A percentile compares a stretch with the other conserved stretches of the same genome.
These are phyloP conservation scores for Penicillium sp. DNA, from an alignment of 2,329 filamentous ascomycete genomes.

Conservation along the genomic window DNA sequence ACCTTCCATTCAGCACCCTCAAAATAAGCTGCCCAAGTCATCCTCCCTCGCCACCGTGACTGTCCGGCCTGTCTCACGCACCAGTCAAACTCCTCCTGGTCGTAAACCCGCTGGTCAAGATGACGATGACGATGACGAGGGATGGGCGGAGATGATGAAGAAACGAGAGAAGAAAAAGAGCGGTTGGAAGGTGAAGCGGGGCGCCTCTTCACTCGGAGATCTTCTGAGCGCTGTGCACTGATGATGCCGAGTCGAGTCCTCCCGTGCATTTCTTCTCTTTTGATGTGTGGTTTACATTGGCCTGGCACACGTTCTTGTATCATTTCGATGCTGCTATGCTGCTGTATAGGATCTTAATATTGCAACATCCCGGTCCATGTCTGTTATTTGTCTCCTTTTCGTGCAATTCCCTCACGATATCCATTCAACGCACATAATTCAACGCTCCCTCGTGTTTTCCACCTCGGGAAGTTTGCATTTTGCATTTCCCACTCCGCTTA, in stretches of 20 bases:
- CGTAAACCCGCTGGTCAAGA: constrained; percentile 22
- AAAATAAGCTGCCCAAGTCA: constrained; percentile 22
- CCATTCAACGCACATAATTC: constrained; percentile 16
- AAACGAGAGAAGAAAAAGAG: constrained; percentile 46
- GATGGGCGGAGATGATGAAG: constrained; percentile 48
- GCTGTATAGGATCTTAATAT: neutral
- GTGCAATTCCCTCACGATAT: constrained; percentile 7
- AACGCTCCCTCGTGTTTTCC: neutral
- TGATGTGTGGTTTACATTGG: too few species aligned
- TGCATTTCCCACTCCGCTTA: too few species aligned
- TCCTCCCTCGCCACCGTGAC: constrained; percentile 24
- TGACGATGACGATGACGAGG: constrained; percentile 47
- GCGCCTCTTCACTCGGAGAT: constrained; percentile 31
- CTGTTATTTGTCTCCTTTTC: neutral
- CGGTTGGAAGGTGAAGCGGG: constrained; percentile 42
- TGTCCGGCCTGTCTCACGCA: constrained; percentile 25
- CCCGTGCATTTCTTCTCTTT: too few species aligned
- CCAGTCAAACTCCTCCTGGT: constrained; percentile 12
- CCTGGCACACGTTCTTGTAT: neutral
- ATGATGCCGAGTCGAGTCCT: neutral
- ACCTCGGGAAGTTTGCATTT: neutral
- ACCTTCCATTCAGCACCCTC: constrained; percentile 18
- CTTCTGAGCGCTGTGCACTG: constrained; percentile 34
- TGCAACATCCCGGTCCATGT: neutral
- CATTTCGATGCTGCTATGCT: neutral